A percentile compares a stretch with the other conserved stretches of the same genome.
Evolutionary conservation across 2,329 filamentous ascomycete genomes (phyloP).

Genomic region (Beauveria asiatica): DNA sequence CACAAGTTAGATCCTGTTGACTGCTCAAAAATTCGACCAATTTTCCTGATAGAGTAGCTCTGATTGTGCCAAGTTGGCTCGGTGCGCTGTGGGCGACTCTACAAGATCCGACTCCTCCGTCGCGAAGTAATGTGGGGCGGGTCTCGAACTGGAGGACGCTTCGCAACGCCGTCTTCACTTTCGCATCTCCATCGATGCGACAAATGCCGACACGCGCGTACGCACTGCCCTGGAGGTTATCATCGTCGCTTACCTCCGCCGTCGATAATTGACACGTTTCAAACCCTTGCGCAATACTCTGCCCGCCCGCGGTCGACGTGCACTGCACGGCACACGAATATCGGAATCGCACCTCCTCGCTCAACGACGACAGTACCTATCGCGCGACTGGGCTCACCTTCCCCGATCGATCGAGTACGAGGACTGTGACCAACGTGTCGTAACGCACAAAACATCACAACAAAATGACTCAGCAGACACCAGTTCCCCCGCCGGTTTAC

Average conservation of each 20-base stretch:
- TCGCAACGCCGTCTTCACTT: neutral
- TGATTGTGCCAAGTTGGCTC: neutral
- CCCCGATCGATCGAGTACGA: neutral
- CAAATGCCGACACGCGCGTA: neutral
- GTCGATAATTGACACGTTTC: neutral
- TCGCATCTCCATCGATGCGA: neutral
- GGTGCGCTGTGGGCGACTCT: neutral
- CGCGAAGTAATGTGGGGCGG: neutral
- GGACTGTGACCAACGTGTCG: too few species aligned
- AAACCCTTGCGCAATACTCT: neutral
- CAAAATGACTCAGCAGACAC: constrained; percentile 8
- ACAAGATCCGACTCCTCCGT: neutral
- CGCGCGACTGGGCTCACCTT: neutral
- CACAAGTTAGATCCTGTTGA: too few species aligned
- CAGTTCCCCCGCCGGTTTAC: constrained; percentile 7
- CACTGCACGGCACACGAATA: neutral
- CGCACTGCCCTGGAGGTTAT: too few species aligned
- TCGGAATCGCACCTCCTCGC: neutral
- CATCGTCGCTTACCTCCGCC: neutral
- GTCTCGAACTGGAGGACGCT: neutral
- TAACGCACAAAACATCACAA: neutral
- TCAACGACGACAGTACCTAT: neutral
- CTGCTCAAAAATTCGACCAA: too few species aligned
- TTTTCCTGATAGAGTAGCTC: too few species aligned
- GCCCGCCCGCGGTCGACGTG: neutral